Evolutionary conservation across 2,329 filamentous ascomycete genomes (phyloP), one percentile per base, ranked within the genome.

Genomic region (Samsoniella hepiali): DNA sequence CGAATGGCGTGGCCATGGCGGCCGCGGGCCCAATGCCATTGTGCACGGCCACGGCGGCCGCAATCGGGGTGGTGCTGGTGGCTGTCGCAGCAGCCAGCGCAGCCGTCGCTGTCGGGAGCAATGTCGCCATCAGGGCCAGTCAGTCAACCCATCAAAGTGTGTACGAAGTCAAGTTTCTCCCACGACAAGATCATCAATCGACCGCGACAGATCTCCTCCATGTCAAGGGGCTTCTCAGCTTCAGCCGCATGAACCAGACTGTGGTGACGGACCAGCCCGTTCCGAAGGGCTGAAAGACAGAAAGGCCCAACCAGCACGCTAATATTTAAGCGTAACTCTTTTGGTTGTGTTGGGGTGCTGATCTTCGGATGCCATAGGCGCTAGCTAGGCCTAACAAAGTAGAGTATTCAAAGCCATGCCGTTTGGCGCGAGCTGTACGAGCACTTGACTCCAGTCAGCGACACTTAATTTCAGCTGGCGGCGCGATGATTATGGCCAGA

Each of bases 1-100:
- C 45, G 29, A 64, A 64, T 3, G 63, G 58, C 31, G 58, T 64
- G 44, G 53, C 40, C 63, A 64, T 64, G 17, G 63, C 50, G 3
- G 58, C 58, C 22, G 63, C 63, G 3, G 63, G 63, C 44, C 53
- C 36, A 7, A 47, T 54, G 53, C 63, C 51, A 31, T 51, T 34
- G 38, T 64, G 63, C 11, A 15, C 53, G 36, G n/a, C 29, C 3
- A 9, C 22, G 3, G 31, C 53, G 36, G n/a, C 29, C 3, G n/a
- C 22, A 5, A 32, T 53, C 5, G 53, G 17, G 1, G 34, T n/a
- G 15, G 53, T 42, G 53, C n/a, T 42, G 8, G 53, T 55, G 8
- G 53, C 8, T 5, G 53, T 42, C 31, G 53, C 31, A 13, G 49
- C 49, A 22, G 49, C 49, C 34, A 55, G 34, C 31, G 53, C 53